Conservation (phyloP, 2,329 filamentous ascomycete species). For the Aspergillus sp. region DNA sequence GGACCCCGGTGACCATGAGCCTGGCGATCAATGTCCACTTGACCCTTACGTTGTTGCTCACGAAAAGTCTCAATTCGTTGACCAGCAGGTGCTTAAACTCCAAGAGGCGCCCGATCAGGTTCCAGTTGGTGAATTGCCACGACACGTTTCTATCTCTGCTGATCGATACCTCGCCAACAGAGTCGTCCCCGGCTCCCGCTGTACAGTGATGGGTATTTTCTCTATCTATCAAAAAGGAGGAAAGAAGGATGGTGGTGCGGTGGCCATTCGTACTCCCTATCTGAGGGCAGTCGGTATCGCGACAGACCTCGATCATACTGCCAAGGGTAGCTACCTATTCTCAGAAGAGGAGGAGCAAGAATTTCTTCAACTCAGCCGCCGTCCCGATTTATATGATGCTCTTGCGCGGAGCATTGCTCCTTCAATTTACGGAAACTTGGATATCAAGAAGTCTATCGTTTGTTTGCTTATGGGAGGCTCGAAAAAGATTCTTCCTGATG, state of each 20-base stretch:
- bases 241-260: slow-evolving; percentile 78
- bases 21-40: slow-evolving; percentile 74
- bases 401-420: slow-evolving; percentile 93
- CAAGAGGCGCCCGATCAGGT: slow-evolving; percentile 98
- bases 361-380: slow-evolving; percentile 84
- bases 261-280: slow-evolving; percentile 94
- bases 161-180: slow-evolving; percentile 94
- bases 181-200: slow-evolving; percentile 91
- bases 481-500: slow-evolving; percentile 96
- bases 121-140: slow-evolving; percentile 89
- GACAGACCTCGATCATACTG: slow-evolving; percentile 83
- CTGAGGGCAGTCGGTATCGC: slow-evolving; percentile 89
- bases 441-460: slow-evolving; percentile 97
- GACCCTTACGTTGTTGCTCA: slow-evolving; percentile 96
- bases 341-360: slow-evolving; percentile 97
- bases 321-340: slow-evolving; percentile 80
- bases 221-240: slow-evolving; percentile 95
- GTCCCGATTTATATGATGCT: slow-evolving; percentile 86
- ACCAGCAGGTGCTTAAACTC: slow-evolving; percentile 96
- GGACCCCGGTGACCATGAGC: slow-evolving; percentile 59
- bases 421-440: slow-evolving; percentile 91
- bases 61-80: slow-evolving; percentile 90
- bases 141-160: slow-evolving; percentile 94
- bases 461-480: slow-evolving; percentile 92
- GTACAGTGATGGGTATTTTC: slow-evolving; percentile 94